Percentiles rank a stretch among this genome's conserved stretches.
Conservation (phyloP, 2,329 filamentous ascomycete genomes). For the Ascochyta rabiei region DNA sequence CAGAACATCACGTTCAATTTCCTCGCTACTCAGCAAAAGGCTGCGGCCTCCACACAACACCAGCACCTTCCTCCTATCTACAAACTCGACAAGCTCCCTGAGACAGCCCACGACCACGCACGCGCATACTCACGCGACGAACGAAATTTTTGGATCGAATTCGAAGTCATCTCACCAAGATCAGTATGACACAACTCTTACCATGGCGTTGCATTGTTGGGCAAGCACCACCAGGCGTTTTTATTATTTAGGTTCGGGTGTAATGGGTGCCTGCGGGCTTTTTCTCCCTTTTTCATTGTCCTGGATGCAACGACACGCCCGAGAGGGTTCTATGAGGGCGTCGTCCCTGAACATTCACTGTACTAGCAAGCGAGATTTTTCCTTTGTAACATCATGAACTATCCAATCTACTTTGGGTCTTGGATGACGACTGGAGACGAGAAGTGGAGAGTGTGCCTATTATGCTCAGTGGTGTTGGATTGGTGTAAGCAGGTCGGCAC, state of each 20-base stretch:
- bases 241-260: not conserved
- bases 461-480: conserved; percentile 1
- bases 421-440: conserved; percentile 17
- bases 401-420: conserved; percentile 9
- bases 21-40: not conserved
- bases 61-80: not conserved
- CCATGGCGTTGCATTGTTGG: conserved; percentile 12
- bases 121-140: not conserved
- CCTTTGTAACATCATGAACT: conserved; percentile 30
- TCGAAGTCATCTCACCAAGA: not conserved
- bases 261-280: not conserved
- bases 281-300: not conserved
- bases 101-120: not conserved
- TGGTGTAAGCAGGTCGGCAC: not conserved
- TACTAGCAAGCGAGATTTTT: conserved; percentile 25
- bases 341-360: conserved; percentile 24
- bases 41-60: not conserved
- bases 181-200: not conserved
- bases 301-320: conserved; percentile 1
- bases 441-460: not conserved
- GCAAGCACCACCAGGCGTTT: conserved; percentile 1
- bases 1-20: not conserved
- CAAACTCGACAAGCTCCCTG: not conserved
- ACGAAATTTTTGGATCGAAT: not conserved
- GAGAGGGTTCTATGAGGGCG: not conserved